A percentile compares a stretch with the other conserved stretches of the same genome.
phyloP scores from a whole-genome alignment of 345 rosid genomes.

The Linum tenue region DNA sequence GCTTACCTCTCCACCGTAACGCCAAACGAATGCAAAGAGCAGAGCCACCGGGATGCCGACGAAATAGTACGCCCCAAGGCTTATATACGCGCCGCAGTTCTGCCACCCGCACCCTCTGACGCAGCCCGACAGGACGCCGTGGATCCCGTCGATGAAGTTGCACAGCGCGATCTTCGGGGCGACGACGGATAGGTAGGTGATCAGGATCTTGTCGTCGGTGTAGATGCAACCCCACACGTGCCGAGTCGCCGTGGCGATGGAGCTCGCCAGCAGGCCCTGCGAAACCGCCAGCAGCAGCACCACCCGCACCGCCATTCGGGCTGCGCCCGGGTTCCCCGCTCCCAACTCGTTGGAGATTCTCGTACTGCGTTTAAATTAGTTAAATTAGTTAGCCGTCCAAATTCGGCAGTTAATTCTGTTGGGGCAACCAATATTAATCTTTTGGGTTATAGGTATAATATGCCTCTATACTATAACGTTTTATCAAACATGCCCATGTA shows the following conservation, averaged over 20 bases:
- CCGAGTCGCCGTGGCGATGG: background rate
- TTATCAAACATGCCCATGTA: too few relatives aligned
- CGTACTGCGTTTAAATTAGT: background rate
- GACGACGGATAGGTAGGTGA: background rate
- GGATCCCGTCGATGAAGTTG: background rate
- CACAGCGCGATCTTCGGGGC: background rate
- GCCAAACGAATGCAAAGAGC: slow-evolving; percentile 1
- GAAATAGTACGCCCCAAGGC: slow-evolving; percentile 9
- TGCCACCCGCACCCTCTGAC: slow-evolving; percentile 18
- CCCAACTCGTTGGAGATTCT: background rate
- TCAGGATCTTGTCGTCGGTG: background rate
- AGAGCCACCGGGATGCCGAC: slow-evolving; percentile 10
- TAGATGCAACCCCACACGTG: background rate
- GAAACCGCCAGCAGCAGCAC: background rate
- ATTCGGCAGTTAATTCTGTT: too few relatives aligned
- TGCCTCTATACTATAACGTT: too few relatives aligned
- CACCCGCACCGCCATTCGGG: background rate
- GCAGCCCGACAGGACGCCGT: background rate
- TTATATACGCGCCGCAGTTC: slow-evolving; percentile 11
- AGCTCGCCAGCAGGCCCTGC: background rate
- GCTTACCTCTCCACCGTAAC: slow-evolving; percentile 9
- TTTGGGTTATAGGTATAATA: too few relatives aligned
- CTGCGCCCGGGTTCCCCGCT: background rate
- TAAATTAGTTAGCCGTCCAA: too few relatives aligned
- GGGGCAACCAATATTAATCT: too few relatives aligned